Base-by-base conservation (phyloP, 306 rosid genomes). In the Cicer judaicum region DNA sequence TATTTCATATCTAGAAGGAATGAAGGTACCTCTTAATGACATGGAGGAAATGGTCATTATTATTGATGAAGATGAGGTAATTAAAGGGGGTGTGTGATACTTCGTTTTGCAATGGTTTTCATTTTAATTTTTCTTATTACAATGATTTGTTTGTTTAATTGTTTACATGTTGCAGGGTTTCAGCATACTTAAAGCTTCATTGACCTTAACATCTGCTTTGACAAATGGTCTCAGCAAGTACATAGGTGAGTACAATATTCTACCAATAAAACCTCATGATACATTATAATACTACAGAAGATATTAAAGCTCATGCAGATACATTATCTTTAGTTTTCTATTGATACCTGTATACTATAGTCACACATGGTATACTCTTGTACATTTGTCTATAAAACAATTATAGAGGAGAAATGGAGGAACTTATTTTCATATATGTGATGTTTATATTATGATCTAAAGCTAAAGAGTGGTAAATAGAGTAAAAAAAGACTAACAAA, bases 131-230 rank as follows among this genome's bases (percentile, higher is more conserved):
- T 56, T 56, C 12, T 19, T 19, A 1, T 19, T 19, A 19, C 21
- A 19, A 19, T 19, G 21, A 19, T 19, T 1, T 19, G 1, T 19
- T 19, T 19, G 21, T 19, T 19, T 19, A 19, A 19, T 19, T 62
- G 67, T 6, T 38, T 62, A 2, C 40, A 2, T 57, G 7, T 11
- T 57, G 47, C 68, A 78, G 82, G 72, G 67, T 71, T 60, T 78
- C 2, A 42, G 43, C 13, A 13, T 78, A n/a, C 46, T 78, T 1
- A 67, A 36, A 67, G 80, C 68, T 44, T 67, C 56, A 34, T 43
- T 76, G 68, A 43, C 16, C 15, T 66, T 74, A 24, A 29, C 67
- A 4, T 55, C 80, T 7, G 48, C 56, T 21, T 69, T 78, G 55
- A 48, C 70, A 10, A 40, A 47, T 0, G 63, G 76, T 19, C 47